These are phyloP conservation scores for Datisca glomerata DNA, from an alignment of 306 rosid genomes.

Conservation along the genomic window DNA sequence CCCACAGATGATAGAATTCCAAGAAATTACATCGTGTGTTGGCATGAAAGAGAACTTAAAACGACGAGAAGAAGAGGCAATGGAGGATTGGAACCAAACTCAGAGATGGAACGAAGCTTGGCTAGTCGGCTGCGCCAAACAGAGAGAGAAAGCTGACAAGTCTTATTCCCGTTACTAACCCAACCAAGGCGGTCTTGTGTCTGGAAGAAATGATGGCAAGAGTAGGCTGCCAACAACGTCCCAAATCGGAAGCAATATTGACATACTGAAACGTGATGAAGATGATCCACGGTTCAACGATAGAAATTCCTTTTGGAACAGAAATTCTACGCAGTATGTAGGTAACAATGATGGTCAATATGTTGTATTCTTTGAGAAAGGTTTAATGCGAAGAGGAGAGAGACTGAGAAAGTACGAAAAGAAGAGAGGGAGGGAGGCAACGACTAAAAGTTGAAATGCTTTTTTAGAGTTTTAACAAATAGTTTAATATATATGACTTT, in stretches of 20 bases:
- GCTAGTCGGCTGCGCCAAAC: too few species aligned
- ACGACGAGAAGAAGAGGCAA: too few species aligned
- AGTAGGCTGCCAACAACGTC: slow-evolving; percentile 14
- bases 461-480: too few species aligned
- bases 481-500: too few species aligned
- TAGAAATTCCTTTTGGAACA: slow-evolving; percentile 47
- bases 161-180: slow-evolving; percentile 4
- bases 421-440: too few species aligned
- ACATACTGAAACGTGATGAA: slow-evolving; percentile 35
- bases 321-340: slow-evolving; percentile 52
- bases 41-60: slow-evolving; percentile 29
- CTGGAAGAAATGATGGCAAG: slow-evolving; percentile 12
- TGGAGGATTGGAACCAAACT: too few species aligned
- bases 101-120: too few species aligned
- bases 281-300: slow-evolving; percentile 32
- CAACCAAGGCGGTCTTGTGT: slow-evolving; percentile 10
- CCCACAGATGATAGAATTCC: slow-evolving; percentile 47
- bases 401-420: too few species aligned
- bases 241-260: slow-evolving; percentile 37
- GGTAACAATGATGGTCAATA: slow-evolving; percentile 25
- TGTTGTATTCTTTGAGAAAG: neutral
- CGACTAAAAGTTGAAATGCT: too few species aligned
- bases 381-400: too few species aligned
- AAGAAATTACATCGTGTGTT: slow-evolving; percentile 29
- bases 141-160: slow-evolving; percentile 11